Base-by-base conservation (phyloP, 2,329 filamentous ascomycete genomes). In the Fusarium liriodendri region DNA sequence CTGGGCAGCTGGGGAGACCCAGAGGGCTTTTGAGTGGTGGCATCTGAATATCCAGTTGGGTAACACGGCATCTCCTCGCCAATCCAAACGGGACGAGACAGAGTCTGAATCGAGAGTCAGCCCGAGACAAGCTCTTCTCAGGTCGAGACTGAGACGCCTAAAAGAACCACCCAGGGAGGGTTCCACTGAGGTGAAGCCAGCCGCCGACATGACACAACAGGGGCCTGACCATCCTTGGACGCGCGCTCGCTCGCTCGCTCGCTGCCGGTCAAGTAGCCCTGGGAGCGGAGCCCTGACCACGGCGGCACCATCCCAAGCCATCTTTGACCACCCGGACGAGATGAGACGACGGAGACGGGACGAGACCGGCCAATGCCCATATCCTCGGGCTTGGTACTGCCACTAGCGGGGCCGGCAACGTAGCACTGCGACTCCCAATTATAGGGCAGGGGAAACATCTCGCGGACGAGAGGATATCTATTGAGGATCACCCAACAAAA, bases 171-270 rank as follows among this genome's bases (percentile, higher is more conserved):
- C 27, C 27, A 13, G 4, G 47, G 57, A 22, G 38, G 35, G 27
- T 29, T 62, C 54, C 62, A 61, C 62, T 38, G 22, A 52, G 9
- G 55, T 29, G 33, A 37, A 25, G 54, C 33, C 54, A 58, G 33
- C 54, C 33, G 45, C 42, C 47, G 59, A 62, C 55, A 62, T 69
- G 40, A 18, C 38, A 47, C 62, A 58, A 52, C 64, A 64, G 62
- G 42, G 62, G 50, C 27, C 40, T 72, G 68, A 11, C 68, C 22
- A 37, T 72, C 69, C 52, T 38, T 29, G 57, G 55, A 69, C 68
- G 61, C 52, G 40, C 47, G 27, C 27, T 29, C 45, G 2, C 42
- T 50, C 16, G 45, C 45, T 50, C 47, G 16, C 47, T 29, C 25
- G 32, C 69, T 73, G 59, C 58, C 64, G 58, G 45, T 50, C 47